Conservation (phyloP, 164 flowering plant genomes). For the Vitis rotundifolia region DNA sequence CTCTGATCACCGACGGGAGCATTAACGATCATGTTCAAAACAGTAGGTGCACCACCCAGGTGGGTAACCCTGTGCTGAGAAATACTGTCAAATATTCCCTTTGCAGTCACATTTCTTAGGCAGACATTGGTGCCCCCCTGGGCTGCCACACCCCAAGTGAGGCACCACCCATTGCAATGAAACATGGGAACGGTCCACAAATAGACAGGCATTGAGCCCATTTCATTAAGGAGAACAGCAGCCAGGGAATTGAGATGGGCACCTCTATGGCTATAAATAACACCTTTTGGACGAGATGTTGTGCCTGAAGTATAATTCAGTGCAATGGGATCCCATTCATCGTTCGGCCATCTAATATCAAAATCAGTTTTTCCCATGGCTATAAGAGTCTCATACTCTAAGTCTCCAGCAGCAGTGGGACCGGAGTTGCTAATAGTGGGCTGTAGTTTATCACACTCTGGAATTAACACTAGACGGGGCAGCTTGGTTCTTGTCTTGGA, state of each 20-base stretch:
- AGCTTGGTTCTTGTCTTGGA: conserved; percentile 19
- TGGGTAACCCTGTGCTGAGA: conserved; percentile 63
- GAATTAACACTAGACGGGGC: conserved; percentile 33
- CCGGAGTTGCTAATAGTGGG: background rate
- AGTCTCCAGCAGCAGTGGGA: background rate
- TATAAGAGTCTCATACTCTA: conserved; percentile 39
- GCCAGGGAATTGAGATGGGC: conserved; percentile 75
- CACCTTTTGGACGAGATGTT: conserved; percentile 86
- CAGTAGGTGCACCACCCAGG: conserved; percentile 75
- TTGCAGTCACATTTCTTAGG: conserved; percentile 45
- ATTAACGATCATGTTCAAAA: conserved; percentile 58
- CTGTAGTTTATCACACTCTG: conserved; percentile 19
- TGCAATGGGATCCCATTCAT: conserved; percentile 71
- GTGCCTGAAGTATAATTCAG: conserved; percentile 84
- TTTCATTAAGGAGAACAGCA: conserved; percentile 42
- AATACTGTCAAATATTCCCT: conserved; percentile 50
- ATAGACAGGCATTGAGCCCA: conserved; percentile 62
- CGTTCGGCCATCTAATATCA: conserved; percentile 46
- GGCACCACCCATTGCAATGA: conserved; percentile 91
- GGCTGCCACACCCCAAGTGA: conserved; percentile 74
- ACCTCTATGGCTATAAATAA: conserved; percentile 76
- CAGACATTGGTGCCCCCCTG: conserved; percentile 80
- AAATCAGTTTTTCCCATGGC: conserved; percentile 41
- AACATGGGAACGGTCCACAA: conserved; percentile 89
- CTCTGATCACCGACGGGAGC: conserved; percentile 26